Base-by-base conservation (phyloP, 2,329 filamentous ascomycete species). In the Pseudocercospora ulei region DNA sequence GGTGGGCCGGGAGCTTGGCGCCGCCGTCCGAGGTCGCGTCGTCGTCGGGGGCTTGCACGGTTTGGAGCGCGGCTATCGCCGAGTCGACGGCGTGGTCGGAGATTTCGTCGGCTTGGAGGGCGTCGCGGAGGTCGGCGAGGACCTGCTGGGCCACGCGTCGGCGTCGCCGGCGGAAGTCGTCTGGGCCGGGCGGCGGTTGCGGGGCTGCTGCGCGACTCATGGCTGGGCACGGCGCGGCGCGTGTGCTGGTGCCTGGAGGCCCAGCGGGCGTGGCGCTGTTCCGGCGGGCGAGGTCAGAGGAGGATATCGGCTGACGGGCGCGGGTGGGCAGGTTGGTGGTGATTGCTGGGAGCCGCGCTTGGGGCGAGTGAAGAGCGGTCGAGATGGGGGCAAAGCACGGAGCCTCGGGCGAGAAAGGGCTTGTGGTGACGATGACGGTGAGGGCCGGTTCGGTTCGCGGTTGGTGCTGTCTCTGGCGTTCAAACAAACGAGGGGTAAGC, bases 81-180 rank as follows among this genome's bases (percentile, higher is more conserved):
- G 33, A 27, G 7, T 44, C 41, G 5, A 44, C 24, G 12, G 41
- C 35, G 12, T 39, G 36, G 22, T 40, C 37, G 8, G 33, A 12
- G 11, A 37, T 13, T 7, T 31, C 33, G n/a, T 33, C 41, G 17
- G 36, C 23, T 7, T 28, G 13, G 12, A 44, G 37, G 7, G 41
- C 19, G 18, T 28, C 22, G 20, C 39, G 41, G n/a, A 36, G 24
- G 22, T 36, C 34, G 13, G 23, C 13, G 18, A 36, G 14, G 14
- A 36, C 34, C 23, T 36, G 22, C 17, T 36, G 18, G 7, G 24
- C 34, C 9, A 36, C 34, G 4, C 34, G 22, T 13, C 34, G 34
- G 5, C 34, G 23, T 14, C 30, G 17, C 18, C 30, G 9, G 11
- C 30, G 17, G 11, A 33, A 33, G 30, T 33, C 30, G 16, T 33